Base-by-base conservation (phyloP, 805 yeast species). In the Saccharomycopsis sp. region DNA sequence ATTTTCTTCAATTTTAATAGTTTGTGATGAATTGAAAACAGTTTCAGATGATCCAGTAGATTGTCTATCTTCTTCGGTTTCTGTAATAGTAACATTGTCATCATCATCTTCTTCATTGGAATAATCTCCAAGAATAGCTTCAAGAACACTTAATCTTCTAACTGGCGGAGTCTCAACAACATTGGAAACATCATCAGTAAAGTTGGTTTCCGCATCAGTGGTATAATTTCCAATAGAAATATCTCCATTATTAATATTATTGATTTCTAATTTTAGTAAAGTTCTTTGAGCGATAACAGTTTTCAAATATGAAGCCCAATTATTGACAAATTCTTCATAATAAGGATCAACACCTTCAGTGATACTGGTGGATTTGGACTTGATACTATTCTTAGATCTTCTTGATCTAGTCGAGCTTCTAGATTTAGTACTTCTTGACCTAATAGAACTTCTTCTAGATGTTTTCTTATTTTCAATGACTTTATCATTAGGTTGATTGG, bases 101-200 rank as follows among this genome's bases (percentile, higher is more conserved):
- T 20, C 31, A 14, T 26, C 29, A 29, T 15, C 15, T 15, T 27
- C 29, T 9, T 14, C 26, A 34, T 19, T 13, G 20, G 19, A 30
- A 36, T 40, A 40, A 15, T 41, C 18, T 17, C 37, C 35, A 19
- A 41, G 31, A 25, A 41, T 32, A 21, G 45, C 45, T 12, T 41
- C 45, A 15, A 41, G 28, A 25, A 41, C 45, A 36, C 45, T 41
- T 15, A 41, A 21, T 41, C 45, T 41, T 32, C 23, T 41, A 13
- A 33, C 14, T 21, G 38, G 38, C 2, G 13, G 30, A 23, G 17
- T 21, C 17, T 33, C 27, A 12, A 31, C 32, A 13, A 23, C 37
- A 6, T 23, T 34, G n/a, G 37, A 21, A n/a, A n/a, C n/a, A n/a
- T n/a, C n/a, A n/a, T n/a, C n/a, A n/a, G n/a, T n/a, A n/a, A n/a